Conservation (phyloP, 495 filamentous ascomycete species). For the Xylaria longipes region DNA sequence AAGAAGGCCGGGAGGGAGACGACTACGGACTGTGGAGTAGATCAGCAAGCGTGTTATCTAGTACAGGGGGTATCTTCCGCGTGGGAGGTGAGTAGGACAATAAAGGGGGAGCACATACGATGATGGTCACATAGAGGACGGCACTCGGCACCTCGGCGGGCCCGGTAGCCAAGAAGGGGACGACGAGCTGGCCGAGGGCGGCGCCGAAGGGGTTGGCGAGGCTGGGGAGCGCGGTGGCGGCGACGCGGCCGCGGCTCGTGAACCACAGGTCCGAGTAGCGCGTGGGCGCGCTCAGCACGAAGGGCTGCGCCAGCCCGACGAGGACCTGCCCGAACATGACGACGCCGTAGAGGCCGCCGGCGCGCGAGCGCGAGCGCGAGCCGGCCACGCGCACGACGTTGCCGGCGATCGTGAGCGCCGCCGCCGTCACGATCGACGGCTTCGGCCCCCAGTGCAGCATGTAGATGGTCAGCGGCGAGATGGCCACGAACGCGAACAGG, state of each 20-base stretch:
- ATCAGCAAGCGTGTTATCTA: conserved; percentile 21
- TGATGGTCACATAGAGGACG: conserved; percentile 86
- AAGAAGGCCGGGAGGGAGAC: conserved; percentile 82
- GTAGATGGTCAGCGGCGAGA: conserved; percentile 77
- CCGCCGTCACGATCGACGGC: conserved; percentile 73
- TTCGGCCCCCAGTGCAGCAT: conserved; percentile 82
- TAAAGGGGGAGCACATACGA: conserved; percentile 59
- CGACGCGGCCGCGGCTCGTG: conserved; percentile 78
- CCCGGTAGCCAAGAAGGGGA: conserved; percentile 73
- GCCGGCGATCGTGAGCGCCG: conserved; percentile 75
- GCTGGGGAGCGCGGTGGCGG: conserved; percentile 84
- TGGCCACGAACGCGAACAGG: conserved; percentile 79
- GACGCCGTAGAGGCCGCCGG: conserved; percentile 68
- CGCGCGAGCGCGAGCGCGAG: conserved; percentile 56
- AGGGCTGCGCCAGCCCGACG: conserved; percentile 87
- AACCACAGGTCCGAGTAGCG: conserved; percentile 97
- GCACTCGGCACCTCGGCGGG: conserved; percentile 73
- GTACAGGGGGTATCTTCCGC: not conserved
- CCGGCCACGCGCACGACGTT: conserved; percentile 95
- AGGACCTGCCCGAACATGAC: conserved; percentile 97
- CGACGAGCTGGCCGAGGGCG: conserved; percentile 84
- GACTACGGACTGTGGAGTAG: conserved; percentile 63
- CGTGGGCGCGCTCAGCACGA: conserved; percentile 88
- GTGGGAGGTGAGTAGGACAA: not conserved
- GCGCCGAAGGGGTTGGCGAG: conserved; percentile 89